A percentile compares a stretch with the other conserved stretches of the same genome.
phyloP scores from a whole-genome alignment of 495 filamentous ascomycete genomes.

The Daldinia loculata region DNA sequence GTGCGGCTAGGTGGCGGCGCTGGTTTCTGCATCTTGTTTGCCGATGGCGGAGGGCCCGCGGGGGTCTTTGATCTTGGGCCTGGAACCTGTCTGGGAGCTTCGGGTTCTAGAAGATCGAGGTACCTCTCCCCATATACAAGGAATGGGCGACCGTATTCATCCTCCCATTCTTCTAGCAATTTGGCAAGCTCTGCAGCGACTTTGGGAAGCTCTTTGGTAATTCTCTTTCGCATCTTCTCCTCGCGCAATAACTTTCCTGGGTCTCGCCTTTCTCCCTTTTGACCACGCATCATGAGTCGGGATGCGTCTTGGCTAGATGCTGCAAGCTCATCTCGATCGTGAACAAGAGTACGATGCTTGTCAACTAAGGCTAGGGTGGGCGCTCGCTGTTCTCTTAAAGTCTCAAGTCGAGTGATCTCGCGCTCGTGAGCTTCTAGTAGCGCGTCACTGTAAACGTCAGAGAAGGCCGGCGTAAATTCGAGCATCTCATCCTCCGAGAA shows the following conservation, averaged over 20 bases:
- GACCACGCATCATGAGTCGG: constrained; percentile 84
- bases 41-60: constrained; percentile 65
- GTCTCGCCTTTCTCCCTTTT: constrained; percentile 90
- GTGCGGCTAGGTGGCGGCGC: constrained; percentile 52
- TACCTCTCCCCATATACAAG: constrained; percentile 91
- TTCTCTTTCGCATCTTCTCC: constrained; percentile 97
- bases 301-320: constrained; percentile 92
- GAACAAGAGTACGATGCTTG: constrained; percentile 81
- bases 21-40: constrained; percentile 50
- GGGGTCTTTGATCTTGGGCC: constrained; percentile 81
- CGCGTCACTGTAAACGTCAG: constrained; percentile 87
- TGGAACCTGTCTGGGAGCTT: constrained; percentile 68
- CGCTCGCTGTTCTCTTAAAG: constrained; percentile 84
- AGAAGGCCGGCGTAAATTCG: constrained; percentile 94
- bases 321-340: constrained; percentile 87
- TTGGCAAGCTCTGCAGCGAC: constrained; percentile 83
- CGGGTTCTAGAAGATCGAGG: constrained; percentile 75
- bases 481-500: constrained; percentile 98
- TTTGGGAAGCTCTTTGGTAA: constrained; percentile 94
- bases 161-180: constrained; percentile 86
- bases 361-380: constrained; percentile 85
- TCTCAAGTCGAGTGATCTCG: constrained; percentile 83
- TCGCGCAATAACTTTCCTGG: constrained; percentile 93
- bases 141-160: constrained; percentile 92
- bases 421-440: constrained; percentile 87